Conservation (phyloP, 768 basidiomycete species). For the Postia placenta region DNA sequence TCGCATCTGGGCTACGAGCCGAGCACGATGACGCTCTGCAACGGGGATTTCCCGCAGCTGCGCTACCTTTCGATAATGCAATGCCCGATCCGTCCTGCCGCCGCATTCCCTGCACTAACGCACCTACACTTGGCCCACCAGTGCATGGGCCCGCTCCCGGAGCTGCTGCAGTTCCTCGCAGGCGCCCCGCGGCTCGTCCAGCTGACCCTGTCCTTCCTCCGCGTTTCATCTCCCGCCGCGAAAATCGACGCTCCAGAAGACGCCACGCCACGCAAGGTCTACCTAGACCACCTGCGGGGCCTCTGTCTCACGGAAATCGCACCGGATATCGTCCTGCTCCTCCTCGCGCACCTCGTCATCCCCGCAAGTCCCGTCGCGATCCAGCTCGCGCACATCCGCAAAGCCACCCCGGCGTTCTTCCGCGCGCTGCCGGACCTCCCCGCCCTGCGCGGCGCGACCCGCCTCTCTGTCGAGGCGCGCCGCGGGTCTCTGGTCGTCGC, state of each 20-base stretch:
- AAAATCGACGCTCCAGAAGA: no score
- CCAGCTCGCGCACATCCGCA: background rate
- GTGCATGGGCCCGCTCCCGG: background rate
- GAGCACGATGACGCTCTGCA: background rate
- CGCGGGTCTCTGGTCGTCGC: background rate
- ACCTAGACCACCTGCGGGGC: background rate
- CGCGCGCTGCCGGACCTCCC: background rate
- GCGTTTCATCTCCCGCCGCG: background rate
- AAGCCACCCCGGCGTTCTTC: background rate
- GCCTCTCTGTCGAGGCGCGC: background rate
- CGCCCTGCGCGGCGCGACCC: background rate
- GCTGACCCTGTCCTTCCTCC: background rate
- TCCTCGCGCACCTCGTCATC: background rate
- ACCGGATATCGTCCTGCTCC: background rate
- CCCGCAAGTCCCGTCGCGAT: background rate
- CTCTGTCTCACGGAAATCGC: background rate
- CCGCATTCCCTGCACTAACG: background rate
- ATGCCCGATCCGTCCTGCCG: background rate
- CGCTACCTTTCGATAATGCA: background rate
- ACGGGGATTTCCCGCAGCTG: background rate
- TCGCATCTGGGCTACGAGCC: background rate
- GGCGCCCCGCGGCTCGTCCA: background rate
- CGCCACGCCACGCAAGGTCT: background rate
- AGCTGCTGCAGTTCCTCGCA: background rate
- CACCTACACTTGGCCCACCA: background rate